Percentiles rank a stretch among this genome's conserved stretches.
phyloP scores from a whole-genome alignment of 257 asterid species.

The Gentiana straminea region DNA sequence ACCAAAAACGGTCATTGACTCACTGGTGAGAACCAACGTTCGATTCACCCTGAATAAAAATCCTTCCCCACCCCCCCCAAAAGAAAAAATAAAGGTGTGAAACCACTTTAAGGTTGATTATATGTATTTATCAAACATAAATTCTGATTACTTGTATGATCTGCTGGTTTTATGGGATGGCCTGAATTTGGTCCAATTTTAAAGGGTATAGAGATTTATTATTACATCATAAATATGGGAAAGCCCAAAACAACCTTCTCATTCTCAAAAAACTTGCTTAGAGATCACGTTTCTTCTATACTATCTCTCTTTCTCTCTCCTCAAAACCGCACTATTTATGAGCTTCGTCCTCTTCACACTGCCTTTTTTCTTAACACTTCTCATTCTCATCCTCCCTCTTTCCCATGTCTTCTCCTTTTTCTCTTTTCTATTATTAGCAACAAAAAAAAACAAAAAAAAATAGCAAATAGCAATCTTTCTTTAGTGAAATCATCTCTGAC shows the following conservation, averaged over 20 bases:
- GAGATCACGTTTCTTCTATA: slow-evolving; percentile 32
- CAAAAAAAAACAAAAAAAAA: not conserved
- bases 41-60: too few relatives aligned
- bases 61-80: too few relatives aligned
- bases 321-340: slow-evolving; percentile 26
- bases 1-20: too few relatives aligned
- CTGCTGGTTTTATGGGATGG: slow-evolving; percentile 17
- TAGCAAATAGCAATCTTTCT: not conserved
- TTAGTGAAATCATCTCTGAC: not conserved
- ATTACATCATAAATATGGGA: slow-evolving; percentile 19
- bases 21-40: too few relatives aligned
- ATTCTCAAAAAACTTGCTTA: slow-evolving; percentile 19
- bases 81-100: too few relatives aligned
- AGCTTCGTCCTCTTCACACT: slow-evolving; percentile 14
- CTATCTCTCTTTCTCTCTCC: not conserved
- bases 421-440: slow-evolving; percentile 12
- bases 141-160: slow-evolving; percentile 6
- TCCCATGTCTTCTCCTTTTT: slow-evolving; percentile 16
- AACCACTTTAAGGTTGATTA: too few relatives aligned
- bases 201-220: slow-evolving; percentile 13
- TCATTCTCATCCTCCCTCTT: slow-evolving; percentile 9
- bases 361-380: slow-evolving; percentile 18
- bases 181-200: slow-evolving; percentile 48
- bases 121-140: too few relatives aligned
- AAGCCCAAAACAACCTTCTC: slow-evolving; percentile 16